A percentile compares a stretch with the other conserved stretches of the same genome.
Evolutionary conservation across 805 yeast genomes (phyloP).

Genomic region (Sporopachydermia lactativora): DNA sequence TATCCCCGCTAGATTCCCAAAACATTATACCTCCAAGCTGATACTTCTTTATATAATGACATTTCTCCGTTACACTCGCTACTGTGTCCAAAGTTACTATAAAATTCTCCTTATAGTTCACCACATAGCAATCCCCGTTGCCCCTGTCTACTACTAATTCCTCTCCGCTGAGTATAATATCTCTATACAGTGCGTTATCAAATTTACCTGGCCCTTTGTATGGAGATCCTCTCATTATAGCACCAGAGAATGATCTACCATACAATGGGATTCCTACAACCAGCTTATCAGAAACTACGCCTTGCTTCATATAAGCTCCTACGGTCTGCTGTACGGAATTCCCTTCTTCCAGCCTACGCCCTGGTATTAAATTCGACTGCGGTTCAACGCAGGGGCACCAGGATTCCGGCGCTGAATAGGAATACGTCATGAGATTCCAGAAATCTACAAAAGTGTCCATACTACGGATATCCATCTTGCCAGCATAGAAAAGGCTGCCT

Average conservation of each 20-base stretch:
- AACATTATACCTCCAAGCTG: slow-evolving; percentile 77
- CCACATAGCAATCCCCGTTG: slow-evolving; percentile 40
- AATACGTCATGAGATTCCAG: slow-evolving; percentile 91
- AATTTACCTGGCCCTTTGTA: neutral
- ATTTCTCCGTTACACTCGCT: slow-evolving; percentile 39
- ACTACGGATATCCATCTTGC: slow-evolving; percentile 28
- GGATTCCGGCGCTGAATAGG: slow-evolving; percentile 46
- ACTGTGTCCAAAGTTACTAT: slow-evolving; percentile 58
- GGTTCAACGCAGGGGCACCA: slow-evolving; percentile 53
- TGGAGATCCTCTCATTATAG: neutral
- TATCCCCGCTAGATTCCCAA: slow-evolving; percentile 90
- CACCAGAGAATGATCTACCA: slow-evolving; percentile 31
- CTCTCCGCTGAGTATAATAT: slow-evolving; percentile 2
- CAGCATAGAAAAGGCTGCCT: slow-evolving; percentile 35
- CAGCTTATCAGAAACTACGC: slow-evolving; percentile 36
- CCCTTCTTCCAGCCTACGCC: too few species aligned
- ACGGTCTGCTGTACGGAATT: too few species aligned
- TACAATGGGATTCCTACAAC: slow-evolving; percentile 81
- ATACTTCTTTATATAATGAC: slow-evolving; percentile 33
- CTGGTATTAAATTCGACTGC: slow-evolving; percentile 56
- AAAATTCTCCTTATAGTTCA: slow-evolving; percentile 19
- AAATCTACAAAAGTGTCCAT: slow-evolving; percentile 46
- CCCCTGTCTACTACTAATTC: slow-evolving; percentile 8
- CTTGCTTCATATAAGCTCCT: slow-evolving; percentile 26
- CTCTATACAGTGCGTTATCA: neutral